Percentiles rank a stretch among this genome's conserved stretches.
Conservation (phyloP, 495 filamentous ascomycete species). For the Penicillium tannophilum region DNA sequence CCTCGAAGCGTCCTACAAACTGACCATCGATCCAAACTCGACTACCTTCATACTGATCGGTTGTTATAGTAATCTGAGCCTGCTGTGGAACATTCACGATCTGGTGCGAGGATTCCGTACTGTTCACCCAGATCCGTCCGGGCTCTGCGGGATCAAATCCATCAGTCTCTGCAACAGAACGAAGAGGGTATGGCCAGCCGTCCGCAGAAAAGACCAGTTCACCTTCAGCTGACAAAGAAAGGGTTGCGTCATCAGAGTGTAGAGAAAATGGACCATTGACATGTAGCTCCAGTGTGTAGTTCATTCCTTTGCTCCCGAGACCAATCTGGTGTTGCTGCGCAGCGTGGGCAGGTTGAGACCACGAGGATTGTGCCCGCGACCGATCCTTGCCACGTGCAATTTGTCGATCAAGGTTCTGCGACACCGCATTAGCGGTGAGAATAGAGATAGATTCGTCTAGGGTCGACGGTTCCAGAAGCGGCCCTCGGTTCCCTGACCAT, state of each 20-base stretch:
- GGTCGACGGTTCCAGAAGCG: conserved; percentile 25
- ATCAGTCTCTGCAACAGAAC: conserved; percentile 33
- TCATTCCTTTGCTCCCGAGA: conserved; percentile 54
- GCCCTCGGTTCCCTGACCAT: conserved; percentile 47
- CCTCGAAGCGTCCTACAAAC: conserved; percentile 55
- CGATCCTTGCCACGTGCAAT: conserved; percentile 6
- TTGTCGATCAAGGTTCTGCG: conserved; percentile 52
- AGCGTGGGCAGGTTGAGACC: background rate
- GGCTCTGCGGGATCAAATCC: conserved; percentile 29
- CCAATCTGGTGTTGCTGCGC: conserved; percentile 20
- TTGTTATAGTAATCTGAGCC: conserved; percentile 34
- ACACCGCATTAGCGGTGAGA: conserved; percentile 43
- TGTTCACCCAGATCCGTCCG: conserved; percentile 37
- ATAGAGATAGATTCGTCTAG: conserved; percentile 34
- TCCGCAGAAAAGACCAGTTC: conserved; percentile 47
- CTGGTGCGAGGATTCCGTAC: conserved; percentile 32
- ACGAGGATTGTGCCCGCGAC: conserved; percentile 6
- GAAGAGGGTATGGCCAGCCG: conserved; percentile 55
- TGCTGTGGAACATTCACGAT: conserved; percentile 20
- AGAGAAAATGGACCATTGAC: conserved; percentile 46
- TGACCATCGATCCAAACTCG: conserved; percentile 48
- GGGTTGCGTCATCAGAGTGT: conserved; percentile 35
- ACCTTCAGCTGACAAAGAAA: conserved; percentile 33
- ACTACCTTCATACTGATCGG: conserved; percentile 43
- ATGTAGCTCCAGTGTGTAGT: conserved; percentile 47